Percentiles rank a stretch among this genome's conserved stretches.
phyloP scores from a whole-genome alignment of 2,329 filamentous ascomycete genomes.

The Fusarium newnesense region DNA sequence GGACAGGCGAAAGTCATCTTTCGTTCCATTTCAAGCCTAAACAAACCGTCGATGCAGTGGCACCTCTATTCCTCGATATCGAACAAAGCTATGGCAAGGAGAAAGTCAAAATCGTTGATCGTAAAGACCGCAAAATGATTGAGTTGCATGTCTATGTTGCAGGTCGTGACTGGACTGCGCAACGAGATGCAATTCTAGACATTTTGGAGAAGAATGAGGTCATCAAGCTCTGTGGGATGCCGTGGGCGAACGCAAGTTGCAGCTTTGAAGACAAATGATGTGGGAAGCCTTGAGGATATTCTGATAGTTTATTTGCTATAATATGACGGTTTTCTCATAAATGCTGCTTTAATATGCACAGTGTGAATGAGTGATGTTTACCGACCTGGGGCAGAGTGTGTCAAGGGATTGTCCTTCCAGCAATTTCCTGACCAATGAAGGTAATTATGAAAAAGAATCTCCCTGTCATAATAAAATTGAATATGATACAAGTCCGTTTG shows the following conservation, averaged over 20 bases:
- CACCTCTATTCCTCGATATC: neutral
- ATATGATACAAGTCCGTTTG: rapidly evolving
- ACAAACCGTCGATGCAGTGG: too few species aligned
- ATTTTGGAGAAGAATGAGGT: neutral
- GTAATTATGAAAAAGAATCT: neutral
- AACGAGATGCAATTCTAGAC: neutral
- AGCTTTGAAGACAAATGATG: too few species aligned
- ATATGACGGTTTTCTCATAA: too few species aligned
- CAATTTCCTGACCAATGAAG: neutral
- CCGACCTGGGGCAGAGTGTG: too few species aligned
- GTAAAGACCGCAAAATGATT: neutral
- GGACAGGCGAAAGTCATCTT: neutral
- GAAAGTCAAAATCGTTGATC: neutral
- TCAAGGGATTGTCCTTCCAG: too few species aligned
- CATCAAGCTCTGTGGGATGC: too few species aligned
- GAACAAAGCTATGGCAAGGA: neutral
- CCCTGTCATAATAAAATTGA: rapidly evolving
- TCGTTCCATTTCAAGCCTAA: neutral
- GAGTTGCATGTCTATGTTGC: neutral
- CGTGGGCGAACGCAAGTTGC: too few species aligned
- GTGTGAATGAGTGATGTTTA: too few species aligned
- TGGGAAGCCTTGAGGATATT: too few species aligned
- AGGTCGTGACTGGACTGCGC: neutral
- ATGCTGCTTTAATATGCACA: too few species aligned
- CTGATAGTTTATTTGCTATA: too few species aligned